Conservation (phyloP, 1,139 yeast species). For the Kurtzmaniella quercitrusa region DNA sequence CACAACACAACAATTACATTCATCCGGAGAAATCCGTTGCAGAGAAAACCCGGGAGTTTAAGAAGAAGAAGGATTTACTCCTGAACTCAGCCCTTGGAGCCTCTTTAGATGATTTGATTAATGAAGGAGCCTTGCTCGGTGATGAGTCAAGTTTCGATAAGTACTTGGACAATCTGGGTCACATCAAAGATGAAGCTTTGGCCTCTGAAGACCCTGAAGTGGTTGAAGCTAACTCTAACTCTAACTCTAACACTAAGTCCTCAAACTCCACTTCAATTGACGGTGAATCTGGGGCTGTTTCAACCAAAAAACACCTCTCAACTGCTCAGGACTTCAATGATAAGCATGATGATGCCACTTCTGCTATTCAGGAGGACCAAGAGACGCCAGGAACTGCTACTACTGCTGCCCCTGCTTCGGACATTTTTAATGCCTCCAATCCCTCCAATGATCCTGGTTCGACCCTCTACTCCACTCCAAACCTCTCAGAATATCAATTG, state of each 20-base stretch:
- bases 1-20: conserved; percentile 42
- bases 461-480: conserved; percentile 41
- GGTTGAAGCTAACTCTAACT: neutral
- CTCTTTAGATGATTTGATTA: conserved; percentile 52
- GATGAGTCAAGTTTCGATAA: conserved; percentile 54
- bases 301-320: no score
- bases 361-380: neutral
- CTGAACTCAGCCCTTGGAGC: conserved; percentile 27
- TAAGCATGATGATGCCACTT: neutral
- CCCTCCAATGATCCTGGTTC: neutral
- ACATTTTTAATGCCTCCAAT: no score
- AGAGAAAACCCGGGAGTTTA: conserved; percentile 13
- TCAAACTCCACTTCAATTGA: neutral
- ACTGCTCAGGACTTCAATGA: no score
- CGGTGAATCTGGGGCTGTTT: no score
- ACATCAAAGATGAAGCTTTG: conserved; percentile 43
- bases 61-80: conserved; percentile 8
- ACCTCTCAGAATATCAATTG: conserved; percentile 44
- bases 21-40: conserved; percentile 40
- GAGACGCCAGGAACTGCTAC: neutral
- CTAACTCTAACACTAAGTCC: neutral
- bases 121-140: conserved; percentile 57
- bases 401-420: neutral
- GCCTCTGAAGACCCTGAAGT: neutral
- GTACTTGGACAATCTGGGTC: conserved; percentile 50